phyloP scores from a whole-genome alignment of 352 stramenopile genomes.

The Phytophthora brassicae region DNA sequence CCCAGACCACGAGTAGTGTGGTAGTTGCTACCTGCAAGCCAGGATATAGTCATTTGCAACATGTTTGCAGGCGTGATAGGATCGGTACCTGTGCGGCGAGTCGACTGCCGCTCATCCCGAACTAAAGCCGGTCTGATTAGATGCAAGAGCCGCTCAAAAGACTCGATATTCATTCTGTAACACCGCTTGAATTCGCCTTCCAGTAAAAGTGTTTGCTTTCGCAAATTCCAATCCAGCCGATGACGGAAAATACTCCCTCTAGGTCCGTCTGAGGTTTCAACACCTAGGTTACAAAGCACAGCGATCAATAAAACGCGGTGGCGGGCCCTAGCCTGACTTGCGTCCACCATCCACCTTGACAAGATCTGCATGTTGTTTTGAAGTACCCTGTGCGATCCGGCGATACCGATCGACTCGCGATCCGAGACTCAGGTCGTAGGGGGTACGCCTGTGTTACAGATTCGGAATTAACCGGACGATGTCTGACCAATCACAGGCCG shows the following conservation, averaged over 20 bases:
- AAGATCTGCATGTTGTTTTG: not conserved
- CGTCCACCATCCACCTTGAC: not conserved
- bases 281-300: not conserved
- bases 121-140: not conserved
- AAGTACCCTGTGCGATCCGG: not conserved
- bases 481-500: not conserved
- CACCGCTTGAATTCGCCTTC: conserved; percentile 9
- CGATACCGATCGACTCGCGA: not conserved
- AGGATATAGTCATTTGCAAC: conserved; percentile 11
- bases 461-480: not conserved
- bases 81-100: not conserved
- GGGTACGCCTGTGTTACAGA: no score
- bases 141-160: not conserved
- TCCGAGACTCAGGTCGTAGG: not conserved
- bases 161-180: conserved; percentile 1
- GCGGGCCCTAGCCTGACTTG: not conserved
- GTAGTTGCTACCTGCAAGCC: conserved; percentile 12
- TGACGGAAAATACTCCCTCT: not conserved
- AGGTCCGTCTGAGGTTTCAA: conserved; percentile 1
- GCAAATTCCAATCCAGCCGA: not conserved
- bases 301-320: not conserved
- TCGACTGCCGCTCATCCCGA: conserved; percentile 3
- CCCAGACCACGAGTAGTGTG: not conserved
- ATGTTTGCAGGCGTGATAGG: conserved; percentile 5
- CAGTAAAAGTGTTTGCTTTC: not conserved